These are phyloP conservation scores for Penicillium diatomitis DNA, from an alignment of 495 filamentous ascomycete genomes.

Conservation along the genomic window DNA sequence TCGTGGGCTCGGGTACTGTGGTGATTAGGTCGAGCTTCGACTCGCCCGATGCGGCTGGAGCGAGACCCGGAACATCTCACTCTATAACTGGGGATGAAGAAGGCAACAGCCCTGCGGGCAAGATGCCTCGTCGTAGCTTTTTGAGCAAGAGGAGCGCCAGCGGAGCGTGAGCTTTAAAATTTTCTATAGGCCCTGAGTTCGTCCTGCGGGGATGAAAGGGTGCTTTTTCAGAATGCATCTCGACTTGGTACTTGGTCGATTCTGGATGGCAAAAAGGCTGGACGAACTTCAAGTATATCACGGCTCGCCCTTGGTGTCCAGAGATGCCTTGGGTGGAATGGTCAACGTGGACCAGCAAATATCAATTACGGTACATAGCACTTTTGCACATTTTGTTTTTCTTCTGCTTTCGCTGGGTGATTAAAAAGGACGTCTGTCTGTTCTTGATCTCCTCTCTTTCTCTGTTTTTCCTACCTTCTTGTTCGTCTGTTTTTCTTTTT, in stretches of 20 bases:
- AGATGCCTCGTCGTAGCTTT: conserved; percentile 40
- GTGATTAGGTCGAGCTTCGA: conserved; percentile 57
- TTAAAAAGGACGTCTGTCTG: too few species aligned
- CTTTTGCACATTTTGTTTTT: not conserved
- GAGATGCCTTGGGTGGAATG: too few species aligned
- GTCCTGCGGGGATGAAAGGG: too few species aligned
- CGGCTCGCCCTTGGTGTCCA: too few species aligned
- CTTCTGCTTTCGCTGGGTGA: not conserved
- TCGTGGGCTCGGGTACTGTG: conserved; percentile 58
- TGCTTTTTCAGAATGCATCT: too few species aligned
- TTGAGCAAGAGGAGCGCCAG: conserved; percentile 47
- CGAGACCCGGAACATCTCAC: conserved; percentile 32
- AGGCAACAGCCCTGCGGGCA: conserved; percentile 45
- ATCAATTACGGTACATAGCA: not conserved
- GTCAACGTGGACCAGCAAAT: too few species aligned
- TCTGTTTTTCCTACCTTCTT: not conserved
- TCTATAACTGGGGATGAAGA: conserved; percentile 26
- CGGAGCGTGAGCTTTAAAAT: conserved; percentile 21
- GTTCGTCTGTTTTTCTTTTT: not conserved
- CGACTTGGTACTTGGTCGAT: too few species aligned
- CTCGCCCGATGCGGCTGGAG: conserved; percentile 14
- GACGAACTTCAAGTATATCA: too few species aligned
- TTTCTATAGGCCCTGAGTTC: too few species aligned
- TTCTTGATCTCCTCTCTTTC: not conserved
- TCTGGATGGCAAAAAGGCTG: too few species aligned